A percentile compares a stretch with the other conserved stretches of the same genome.
phyloP scores from a whole-genome alignment of 164 flowering plant species.

The Santalum album region DNA sequence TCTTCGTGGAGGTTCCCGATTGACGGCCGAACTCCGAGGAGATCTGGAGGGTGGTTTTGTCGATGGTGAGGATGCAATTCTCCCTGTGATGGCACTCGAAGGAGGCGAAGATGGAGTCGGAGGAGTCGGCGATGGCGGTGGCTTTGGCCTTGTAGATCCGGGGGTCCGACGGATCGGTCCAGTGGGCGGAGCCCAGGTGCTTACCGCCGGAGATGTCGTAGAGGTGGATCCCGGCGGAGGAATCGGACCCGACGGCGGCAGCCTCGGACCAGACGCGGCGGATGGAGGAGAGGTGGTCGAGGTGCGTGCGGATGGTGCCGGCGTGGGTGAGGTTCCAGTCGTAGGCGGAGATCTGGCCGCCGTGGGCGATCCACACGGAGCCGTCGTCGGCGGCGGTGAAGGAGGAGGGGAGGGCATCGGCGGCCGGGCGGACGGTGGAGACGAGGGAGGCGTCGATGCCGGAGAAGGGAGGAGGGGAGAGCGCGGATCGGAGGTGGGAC shows the following conservation, averaged over 20 bases:
- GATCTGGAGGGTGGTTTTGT: constrained; percentile 50
- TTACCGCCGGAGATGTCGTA: constrained; percentile 48
- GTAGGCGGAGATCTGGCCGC: constrained; percentile 73
- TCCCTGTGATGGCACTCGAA: constrained; percentile 68
- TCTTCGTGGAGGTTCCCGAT: constrained; percentile 47
- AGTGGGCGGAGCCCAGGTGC: constrained; percentile 51
- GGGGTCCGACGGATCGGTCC: constrained; percentile 76
- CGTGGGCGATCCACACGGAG: constrained; percentile 74
- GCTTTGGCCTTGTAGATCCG: constrained; percentile 66
- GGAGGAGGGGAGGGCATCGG: constrained; percentile 44
- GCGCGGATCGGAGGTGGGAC: constrained; percentile 45
- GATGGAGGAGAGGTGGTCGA: constrained; percentile 53
- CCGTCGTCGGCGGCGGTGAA: constrained; percentile 55
- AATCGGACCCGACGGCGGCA: constrained; percentile 63
- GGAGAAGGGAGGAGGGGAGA: constrained; percentile 47
- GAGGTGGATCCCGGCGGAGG: constrained; percentile 66
- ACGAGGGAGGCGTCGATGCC: constrained; percentile 71
- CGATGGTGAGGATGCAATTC: constrained; percentile 58
- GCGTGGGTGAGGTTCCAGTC: constrained; percentile 52
- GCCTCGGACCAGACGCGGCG: constrained; percentile 44
- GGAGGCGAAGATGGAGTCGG: constrained; percentile 43
- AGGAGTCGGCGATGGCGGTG: constrained; percentile 43
- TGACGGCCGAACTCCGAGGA: constrained; percentile 54
- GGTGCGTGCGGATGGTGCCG: constrained; percentile 65
- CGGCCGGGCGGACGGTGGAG: constrained; percentile 53